Conservation (phyloP, 2,329 filamentous ascomycete genomes). For the Ceratocystis destructans region DNA sequence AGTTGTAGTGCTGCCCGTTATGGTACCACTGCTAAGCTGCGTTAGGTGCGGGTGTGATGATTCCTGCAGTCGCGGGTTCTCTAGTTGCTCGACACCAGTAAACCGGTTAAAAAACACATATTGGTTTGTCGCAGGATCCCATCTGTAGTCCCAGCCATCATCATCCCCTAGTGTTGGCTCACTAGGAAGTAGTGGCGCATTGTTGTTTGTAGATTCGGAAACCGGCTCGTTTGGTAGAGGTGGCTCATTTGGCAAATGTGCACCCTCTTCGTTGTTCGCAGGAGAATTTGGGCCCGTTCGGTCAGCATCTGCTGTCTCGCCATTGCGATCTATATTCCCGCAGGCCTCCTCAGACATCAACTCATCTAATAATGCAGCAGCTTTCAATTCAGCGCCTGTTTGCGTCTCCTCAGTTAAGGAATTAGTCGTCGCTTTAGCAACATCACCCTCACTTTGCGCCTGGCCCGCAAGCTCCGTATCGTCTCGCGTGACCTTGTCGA, state of each 20-base stretch:
- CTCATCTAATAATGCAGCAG: slow-evolving; percentile 12
- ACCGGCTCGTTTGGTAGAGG: slow-evolving; percentile 18
- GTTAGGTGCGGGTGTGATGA: not conserved
- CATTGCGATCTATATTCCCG: not conserved
- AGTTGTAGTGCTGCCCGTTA: slow-evolving; percentile 25
- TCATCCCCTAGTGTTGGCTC: slow-evolving; percentile 44
- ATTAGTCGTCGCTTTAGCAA: not conserved
- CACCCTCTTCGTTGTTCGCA: slow-evolving; percentile 10
- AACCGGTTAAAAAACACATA: slow-evolving; percentile 81
- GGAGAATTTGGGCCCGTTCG: slow-evolving; percentile 5
- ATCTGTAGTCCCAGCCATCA: slow-evolving; percentile 71
- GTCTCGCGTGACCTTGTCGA: not conserved
- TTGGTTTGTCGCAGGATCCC: slow-evolving; percentile 53
- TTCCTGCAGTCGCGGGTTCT: slow-evolving; percentile 62
- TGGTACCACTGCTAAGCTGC: slow-evolving; percentile 21
- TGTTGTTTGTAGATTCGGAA: slow-evolving; percentile 9
- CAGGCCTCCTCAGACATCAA: not conserved
- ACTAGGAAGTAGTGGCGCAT: slow-evolving; percentile 30
- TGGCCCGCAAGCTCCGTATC: not conserved
- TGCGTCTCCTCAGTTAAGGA: slow-evolving; percentile 1
- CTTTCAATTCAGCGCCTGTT: slow-evolving; percentile 5
- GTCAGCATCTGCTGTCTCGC: not conserved
- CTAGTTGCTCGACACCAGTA: slow-evolving; percentile 64
- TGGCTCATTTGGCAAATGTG: not conserved
- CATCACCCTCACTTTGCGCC: slow-evolving; percentile 1